Conservation (phyloP, 345 rosid species). For the Tarenaya hassleriana region DNA sequence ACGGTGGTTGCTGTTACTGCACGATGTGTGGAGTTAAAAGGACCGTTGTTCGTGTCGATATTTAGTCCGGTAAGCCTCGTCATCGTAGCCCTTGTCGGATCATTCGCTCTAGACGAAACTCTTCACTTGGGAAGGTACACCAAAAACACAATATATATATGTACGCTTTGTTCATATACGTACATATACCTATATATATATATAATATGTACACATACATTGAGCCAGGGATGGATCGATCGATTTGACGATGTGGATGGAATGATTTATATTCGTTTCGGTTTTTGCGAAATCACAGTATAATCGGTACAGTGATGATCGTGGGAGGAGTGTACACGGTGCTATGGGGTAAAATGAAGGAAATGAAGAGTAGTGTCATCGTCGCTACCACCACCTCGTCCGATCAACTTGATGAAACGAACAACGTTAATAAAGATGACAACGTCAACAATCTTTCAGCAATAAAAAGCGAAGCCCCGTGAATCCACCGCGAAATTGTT, state of each 20-base stretch:
- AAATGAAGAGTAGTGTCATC: constrained; percentile 21
- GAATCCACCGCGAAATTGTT: too few species aligned
- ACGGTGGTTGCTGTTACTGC: constrained; percentile 19
- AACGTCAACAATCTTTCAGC: constrained; percentile 11
- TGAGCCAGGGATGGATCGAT: too few species aligned
- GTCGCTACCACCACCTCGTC: neutral
- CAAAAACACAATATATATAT: neutral
- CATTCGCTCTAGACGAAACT: constrained; percentile 28
- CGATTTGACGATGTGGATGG: too few species aligned
- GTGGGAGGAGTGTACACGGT: constrained; percentile 42
- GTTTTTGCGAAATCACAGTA: constrained; percentile 25
- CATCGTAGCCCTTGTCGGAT: constrained; percentile 24
- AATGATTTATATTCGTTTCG: neutral
- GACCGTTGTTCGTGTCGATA: constrained; percentile 23
- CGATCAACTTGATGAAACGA: constrained; percentile 6
- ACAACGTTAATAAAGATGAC: constrained; percentile 18
- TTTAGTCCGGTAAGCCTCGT: constrained; percentile 25
- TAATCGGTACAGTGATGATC: constrained; percentile 42
- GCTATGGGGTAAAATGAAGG: constrained; percentile 51
- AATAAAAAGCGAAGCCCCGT: constrained; percentile 20
- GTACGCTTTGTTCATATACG: too few species aligned
- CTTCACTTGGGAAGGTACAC: constrained; percentile 28
- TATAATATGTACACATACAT: too few species aligned
- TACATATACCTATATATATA: too few species aligned
- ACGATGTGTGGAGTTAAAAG: constrained; percentile 23